These are phyloP conservation scores for Penicillium sp. DNA, from an alignment of 2,329 filamentous ascomycete genomes.

Conservation along the genomic window DNA sequence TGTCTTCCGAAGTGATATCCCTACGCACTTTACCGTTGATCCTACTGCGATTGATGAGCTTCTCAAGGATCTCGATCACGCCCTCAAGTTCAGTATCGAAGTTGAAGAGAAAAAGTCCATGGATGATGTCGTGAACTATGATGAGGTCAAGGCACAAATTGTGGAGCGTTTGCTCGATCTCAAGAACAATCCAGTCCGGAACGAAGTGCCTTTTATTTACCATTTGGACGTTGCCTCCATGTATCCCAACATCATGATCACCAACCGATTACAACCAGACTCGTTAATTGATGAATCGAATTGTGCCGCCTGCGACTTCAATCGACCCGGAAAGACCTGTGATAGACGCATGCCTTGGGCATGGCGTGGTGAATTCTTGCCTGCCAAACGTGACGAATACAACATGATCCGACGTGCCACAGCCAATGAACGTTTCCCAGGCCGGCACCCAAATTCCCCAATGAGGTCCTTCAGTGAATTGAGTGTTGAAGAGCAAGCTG, in stretches of 20 bases:
- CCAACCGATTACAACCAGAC: slow-evolving; percentile 92
- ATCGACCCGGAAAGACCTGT: slow-evolving; percentile 93
- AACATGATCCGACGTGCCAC: slow-evolving; percentile 96
- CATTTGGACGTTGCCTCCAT: slow-evolving; percentile 98
- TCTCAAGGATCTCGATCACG: slow-evolving; percentile 78
- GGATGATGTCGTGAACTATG: slow-evolving; percentile 76
- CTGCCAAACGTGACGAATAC: slow-evolving; percentile 95
- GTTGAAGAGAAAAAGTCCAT: slow-evolving; percentile 80
- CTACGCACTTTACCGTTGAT: slow-evolving; percentile 90
- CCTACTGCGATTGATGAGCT: slow-evolving; percentile 85
- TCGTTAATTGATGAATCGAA: slow-evolving; percentile 98
- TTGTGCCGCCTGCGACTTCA: slow-evolving; percentile 97
- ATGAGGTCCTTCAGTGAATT: slow-evolving; percentile 77
- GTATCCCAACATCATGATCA: slow-evolving; percentile 99
- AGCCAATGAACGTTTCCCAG: slow-evolving; percentile 89
- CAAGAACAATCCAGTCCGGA: slow-evolving; percentile 78
- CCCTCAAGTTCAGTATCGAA: slow-evolving; percentile 80
- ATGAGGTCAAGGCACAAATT: slow-evolving; percentile 82
- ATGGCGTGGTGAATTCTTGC: slow-evolving; percentile 96
- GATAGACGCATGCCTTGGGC: slow-evolving; percentile 93
- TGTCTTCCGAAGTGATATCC: slow-evolving; percentile 93
- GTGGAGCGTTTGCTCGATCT: slow-evolving; percentile 65
- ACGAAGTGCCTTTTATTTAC: slow-evolving; percentile 87
- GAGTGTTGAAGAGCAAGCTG: slow-evolving; percentile 75
- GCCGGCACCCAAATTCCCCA: slow-evolving; percentile 68